These are phyloP conservation scores for Gynostemma pentaphyllum DNA, from an alignment of 306 rosid species.

Conservation along the genomic window DNA sequence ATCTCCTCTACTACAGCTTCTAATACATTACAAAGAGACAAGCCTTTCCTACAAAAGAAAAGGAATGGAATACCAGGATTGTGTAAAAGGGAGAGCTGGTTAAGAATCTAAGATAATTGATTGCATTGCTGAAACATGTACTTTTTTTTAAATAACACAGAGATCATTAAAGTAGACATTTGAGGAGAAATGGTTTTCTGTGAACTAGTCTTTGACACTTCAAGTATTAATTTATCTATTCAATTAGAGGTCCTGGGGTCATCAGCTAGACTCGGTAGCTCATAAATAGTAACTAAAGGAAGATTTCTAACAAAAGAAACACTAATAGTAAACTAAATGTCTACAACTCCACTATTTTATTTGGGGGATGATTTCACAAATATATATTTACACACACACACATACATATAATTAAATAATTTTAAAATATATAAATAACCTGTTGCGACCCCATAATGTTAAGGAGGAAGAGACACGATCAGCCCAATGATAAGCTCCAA, in stretches of 20 bases:
- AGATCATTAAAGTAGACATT: not conserved
- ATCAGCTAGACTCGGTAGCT: too few relatives aligned
- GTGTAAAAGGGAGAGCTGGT: not conserved
- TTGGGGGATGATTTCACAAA: not conserved
- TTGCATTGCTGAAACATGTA: not conserved
- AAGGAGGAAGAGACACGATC: slow-evolving; percentile 68
- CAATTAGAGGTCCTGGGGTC: too few relatives aligned
- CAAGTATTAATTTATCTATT: too few relatives aligned
- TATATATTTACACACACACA: not conserved
- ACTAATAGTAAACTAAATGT: not conserved
- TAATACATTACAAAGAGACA: slow-evolving; percentile 52
- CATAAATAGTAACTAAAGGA: too few relatives aligned
- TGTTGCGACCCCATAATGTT: slow-evolving; percentile 32
- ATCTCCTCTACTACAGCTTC: slow-evolving; percentile 70
- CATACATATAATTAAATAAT: not conserved
- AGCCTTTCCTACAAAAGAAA: slow-evolving; percentile 39
- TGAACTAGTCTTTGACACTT: too few relatives aligned
- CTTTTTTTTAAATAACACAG: not conserved
- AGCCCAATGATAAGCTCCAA: slow-evolving; percentile 93
- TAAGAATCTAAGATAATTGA: not conserved
- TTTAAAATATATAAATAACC: slow-evolving; percentile 22
- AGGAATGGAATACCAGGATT: not conserved
- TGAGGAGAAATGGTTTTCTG: not conserved
- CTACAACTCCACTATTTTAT: not conserved
- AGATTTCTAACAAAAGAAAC: too few relatives aligned